Conservation (phyloP, 176 grass and related monocot species). For the Chloris gayana region DNA sequence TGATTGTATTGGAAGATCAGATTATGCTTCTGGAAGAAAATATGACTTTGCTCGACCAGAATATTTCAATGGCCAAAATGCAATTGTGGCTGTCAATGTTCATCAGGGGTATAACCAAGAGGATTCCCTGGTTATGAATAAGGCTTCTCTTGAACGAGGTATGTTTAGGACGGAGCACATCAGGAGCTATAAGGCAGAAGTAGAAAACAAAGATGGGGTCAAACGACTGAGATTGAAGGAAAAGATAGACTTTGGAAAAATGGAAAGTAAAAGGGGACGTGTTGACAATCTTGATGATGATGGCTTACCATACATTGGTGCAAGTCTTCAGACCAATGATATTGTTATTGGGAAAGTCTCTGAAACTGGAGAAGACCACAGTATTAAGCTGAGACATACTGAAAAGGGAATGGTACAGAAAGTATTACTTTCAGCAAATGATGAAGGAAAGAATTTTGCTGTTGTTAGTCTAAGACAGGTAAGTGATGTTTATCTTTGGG, state of each 20-base stretch:
- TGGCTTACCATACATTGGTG: slow-evolving; percentile 86
- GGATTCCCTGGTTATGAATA: slow-evolving; percentile 98
- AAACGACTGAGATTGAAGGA: slow-evolving; percentile 73
- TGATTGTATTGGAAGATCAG: slow-evolving; percentile 72
- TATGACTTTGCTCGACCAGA: slow-evolving; percentile 66
- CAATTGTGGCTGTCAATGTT: slow-evolving; percentile 94
- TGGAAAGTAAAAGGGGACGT: slow-evolving; percentile 84
- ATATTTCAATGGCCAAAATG: slow-evolving; percentile 97
- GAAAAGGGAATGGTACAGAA: slow-evolving; percentile 98
- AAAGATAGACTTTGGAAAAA: slow-evolving; percentile 83
- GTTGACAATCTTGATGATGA: slow-evolving; percentile 96
- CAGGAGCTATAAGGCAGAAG: slow-evolving; percentile 83
- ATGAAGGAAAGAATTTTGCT: slow-evolving; percentile 92
- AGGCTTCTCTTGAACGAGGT: slow-evolving; percentile 83
- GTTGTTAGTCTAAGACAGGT: slow-evolving; percentile 95
- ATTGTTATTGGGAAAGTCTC: slow-evolving; percentile 91
- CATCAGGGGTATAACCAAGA: slow-evolving; percentile 98
- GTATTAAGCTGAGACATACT: slow-evolving; percentile 92
- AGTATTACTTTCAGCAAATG: slow-evolving; percentile 89
- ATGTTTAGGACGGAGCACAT: slow-evolving; percentile 93
- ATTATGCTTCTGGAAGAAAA: slow-evolving; percentile 62
- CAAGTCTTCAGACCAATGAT: slow-evolving; percentile 92
- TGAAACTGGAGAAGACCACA: slow-evolving; percentile 83
- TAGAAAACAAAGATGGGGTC: slow-evolving; percentile 70
- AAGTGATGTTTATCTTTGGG: slow-evolving; percentile 17